Conservation (phyloP, 2,329 filamentous ascomycete genomes). For the Arthrobotrys pseudoclavata region DNA sequence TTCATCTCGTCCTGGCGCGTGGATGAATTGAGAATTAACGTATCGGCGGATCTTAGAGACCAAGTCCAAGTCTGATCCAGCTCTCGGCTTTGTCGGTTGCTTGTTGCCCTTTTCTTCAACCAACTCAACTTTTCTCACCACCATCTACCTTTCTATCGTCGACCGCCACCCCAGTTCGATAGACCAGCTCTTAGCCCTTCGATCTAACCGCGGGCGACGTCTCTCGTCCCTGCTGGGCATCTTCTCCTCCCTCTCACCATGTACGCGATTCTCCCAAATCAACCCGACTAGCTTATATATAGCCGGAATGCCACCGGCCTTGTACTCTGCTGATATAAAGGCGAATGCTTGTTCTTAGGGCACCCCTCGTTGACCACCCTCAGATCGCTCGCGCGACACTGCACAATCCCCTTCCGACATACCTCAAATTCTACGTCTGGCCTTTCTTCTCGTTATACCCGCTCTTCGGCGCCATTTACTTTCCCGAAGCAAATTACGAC, state of each 20-base stretch:
- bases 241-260: conserved; percentile 17
- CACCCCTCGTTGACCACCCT: conserved; percentile 88
- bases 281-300: neutral
- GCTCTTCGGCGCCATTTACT: conserved; percentile 87
- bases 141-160: neutral
- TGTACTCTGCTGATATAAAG: neutral
- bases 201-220: conserved; percentile 41
- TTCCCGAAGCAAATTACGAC: conserved; percentile 85
- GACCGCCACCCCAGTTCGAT: neutral
- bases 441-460: conserved; percentile 94
- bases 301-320: neutral
- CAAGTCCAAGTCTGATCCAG: neutral
- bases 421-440: conserved; percentile 90
- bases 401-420: conserved; percentile 84
- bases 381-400: conserved; percentile 91
- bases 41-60: neutral
- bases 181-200: neutral
- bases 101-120: too few species aligned
- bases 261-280: conserved; percentile 30
- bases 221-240: conserved; percentile 42
- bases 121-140: neutral
- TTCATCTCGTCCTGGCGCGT: neutral
- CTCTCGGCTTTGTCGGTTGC: conserved; percentile 11
- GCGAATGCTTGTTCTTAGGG: conserved; percentile 69
- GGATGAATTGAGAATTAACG: neutral